A percentile compares a stretch with the other conserved stretches of the same genome.
Conservation (phyloP, 352 stramenopile genomes). For the Poterioochromonas sp. region DNA sequence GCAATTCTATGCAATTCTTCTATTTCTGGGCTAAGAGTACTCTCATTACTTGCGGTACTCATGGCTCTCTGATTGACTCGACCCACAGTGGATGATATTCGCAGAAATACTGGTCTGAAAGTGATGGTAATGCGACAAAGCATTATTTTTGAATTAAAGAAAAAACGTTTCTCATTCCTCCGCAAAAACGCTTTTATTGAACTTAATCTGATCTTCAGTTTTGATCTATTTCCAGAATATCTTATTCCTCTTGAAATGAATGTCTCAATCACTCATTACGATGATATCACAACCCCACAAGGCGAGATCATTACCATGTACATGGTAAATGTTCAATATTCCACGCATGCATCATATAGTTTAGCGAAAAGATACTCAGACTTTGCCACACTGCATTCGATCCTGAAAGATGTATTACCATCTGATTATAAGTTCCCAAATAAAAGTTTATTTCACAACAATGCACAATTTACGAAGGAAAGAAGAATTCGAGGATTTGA, state of each 20-base stretch:
- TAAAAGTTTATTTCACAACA: slow-evolving; percentile 9
- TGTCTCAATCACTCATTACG: neutral
- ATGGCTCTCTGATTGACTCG: too few species aligned
- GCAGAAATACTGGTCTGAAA: too few species aligned
- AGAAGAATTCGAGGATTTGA: neutral
- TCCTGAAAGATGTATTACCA: slow-evolving; percentile 6
- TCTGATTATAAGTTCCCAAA: slow-evolving; percentile 11
- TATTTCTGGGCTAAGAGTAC: too few species aligned
- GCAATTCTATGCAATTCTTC: slow-evolving; percentile 40
- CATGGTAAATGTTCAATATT: neutral
- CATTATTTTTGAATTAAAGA: too few species aligned
- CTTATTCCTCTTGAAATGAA: too few species aligned
- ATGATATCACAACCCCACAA: neutral
- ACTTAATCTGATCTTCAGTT: too few species aligned
- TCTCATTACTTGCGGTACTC: too few species aligned
- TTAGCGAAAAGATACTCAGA: slow-evolving; percentile 14
- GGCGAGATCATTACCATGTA: neutral
- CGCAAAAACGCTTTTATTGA: too few species aligned
- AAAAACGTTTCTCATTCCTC: too few species aligned
- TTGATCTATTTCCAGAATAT: too few species aligned
- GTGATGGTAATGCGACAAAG: too few species aligned
- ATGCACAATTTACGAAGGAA: slow-evolving; percentile 21
- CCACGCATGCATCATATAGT: neutral
- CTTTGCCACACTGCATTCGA: neutral
- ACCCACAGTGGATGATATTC: too few species aligned